Evolutionary conservation across 768 basidiomycete genomes (phyloP).

Genomic region (Gelatoporia subvermispora): DNA sequence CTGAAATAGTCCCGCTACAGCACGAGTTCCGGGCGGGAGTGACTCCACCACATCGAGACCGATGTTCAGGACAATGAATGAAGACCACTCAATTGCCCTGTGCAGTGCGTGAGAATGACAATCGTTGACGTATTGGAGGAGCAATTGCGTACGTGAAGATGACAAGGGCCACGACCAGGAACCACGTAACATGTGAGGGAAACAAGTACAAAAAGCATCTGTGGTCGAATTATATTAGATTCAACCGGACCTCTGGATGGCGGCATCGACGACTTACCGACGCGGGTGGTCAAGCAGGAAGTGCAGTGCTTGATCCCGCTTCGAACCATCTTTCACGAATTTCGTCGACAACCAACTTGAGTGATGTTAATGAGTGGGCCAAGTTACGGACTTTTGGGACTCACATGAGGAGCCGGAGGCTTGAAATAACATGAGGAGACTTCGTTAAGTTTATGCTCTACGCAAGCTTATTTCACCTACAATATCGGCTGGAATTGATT

Average conservation of each 20-base stretch:
- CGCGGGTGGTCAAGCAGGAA: conserved; percentile 80
- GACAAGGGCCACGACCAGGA: conserved; percentile 51
- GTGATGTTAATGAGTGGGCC: background rate
- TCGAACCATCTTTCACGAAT: conserved; percentile 39
- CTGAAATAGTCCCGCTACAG: conserved; percentile 48
- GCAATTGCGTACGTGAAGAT: conserved; percentile 44
- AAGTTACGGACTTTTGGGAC: conserved; percentile 10
- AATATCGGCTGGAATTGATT: conserved; percentile 45
- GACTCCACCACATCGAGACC: conserved; percentile 16
- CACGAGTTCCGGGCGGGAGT: conserved; percentile 30
- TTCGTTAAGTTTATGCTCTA: background rate
- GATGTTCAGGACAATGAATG: conserved; percentile 56
- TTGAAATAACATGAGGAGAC: conserved; percentile 16
- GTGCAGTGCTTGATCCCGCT: conserved; percentile 48
- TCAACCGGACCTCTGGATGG: background rate
- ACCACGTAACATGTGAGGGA: conserved; percentile 75
- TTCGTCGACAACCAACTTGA: conserved; percentile 59
- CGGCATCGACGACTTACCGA: conserved; percentile 31
- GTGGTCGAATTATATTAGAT: background rate
- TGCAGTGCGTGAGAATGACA: too few species aligned
- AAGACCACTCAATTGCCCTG: conserved; percentile 62
- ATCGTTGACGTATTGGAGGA: background rate
- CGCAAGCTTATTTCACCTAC: conserved; percentile 30
- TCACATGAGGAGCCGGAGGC: conserved; percentile 60
- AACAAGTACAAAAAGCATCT: conserved; percentile 71